Conservation (phyloP, 352 stramenopile genomes). For the Peronosclerospora sorghi region DNA sequence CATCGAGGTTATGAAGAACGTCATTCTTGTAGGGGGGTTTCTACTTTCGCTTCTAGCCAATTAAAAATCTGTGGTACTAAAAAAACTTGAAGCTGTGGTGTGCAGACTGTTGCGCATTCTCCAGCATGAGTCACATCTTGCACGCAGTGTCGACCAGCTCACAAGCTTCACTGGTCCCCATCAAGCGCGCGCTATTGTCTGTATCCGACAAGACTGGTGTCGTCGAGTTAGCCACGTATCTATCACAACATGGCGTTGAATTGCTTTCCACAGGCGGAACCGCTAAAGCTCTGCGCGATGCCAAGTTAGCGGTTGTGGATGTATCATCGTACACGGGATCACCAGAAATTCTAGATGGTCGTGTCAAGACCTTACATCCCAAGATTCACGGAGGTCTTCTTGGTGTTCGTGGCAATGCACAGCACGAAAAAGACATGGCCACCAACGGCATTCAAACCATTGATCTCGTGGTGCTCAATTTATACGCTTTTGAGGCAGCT, state of each 20-base stretch:
- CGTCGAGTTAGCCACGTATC: slow-evolving; percentile 93
- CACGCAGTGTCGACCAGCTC: slow-evolving; percentile 58
- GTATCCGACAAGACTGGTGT: slow-evolving; percentile 99
- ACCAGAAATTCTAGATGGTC: slow-evolving; percentile 98
- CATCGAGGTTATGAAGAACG: too few species aligned
- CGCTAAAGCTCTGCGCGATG: slow-evolving; percentile 92
- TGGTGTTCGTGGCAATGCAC: slow-evolving; percentile 92
- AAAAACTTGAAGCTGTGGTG: too few species aligned
- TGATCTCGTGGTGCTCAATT: slow-evolving; percentile 98
- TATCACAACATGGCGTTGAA: slow-evolving; percentile 90
- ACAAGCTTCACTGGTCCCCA: slow-evolving; percentile 77
- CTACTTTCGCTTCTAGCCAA: too few species aligned
- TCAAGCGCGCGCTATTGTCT: slow-evolving; percentile 94
- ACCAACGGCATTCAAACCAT: slow-evolving; percentile 95
- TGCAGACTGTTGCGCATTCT: too few species aligned
- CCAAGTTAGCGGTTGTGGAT: slow-evolving; percentile 91
- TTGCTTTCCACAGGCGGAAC: slow-evolving; percentile 98
- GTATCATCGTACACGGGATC: slow-evolving; percentile 96
- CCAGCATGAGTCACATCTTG: slow-evolving; percentile 79
- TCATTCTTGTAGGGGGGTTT: too few species aligned
- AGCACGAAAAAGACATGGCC: slow-evolving; percentile 95
- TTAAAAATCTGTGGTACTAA: too few species aligned
- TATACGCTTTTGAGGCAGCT: slow-evolving; percentile 98
- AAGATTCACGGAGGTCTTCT: slow-evolving; percentile 98
- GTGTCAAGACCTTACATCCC: slow-evolving; percentile 99